Base-by-base conservation (phyloP, 306 rosid genomes). In the Alnus glutinosa region DNA sequence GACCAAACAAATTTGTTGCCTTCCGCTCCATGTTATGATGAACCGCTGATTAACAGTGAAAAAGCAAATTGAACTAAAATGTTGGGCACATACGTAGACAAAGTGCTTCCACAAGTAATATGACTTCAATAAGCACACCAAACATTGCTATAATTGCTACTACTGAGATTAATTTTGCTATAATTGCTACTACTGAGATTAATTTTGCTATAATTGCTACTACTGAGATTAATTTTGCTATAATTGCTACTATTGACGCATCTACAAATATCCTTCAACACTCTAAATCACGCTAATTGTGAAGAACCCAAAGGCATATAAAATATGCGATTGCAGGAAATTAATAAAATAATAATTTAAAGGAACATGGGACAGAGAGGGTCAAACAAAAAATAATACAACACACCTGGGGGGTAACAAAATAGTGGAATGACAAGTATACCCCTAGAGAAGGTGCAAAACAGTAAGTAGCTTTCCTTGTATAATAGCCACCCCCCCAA, bases 321-420 rank as follows among this genome's bases (percentile, higher is more conserved):
- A 39, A 67, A 16, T 2, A 67, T 23, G 34, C 23, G 28, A 47
- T 55, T 79, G 57, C 79, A 75, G 11, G 11, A n/a, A 80, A 77
- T 78, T 80, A 76, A 84, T 80, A 73, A 73, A 34, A 84, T 79
- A 77, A 77, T 78, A 76, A 80, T 51, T 77, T 75, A 63, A 59
- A 54, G 28, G 71, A 73, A 68, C 37, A 74, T 71, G 19, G 59
- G 74, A 37, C 77, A 39, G 16, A 16, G 76, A 59, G 37, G 73
- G 80, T 71, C 81, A 80, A 81, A 82, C 86, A 78, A 77, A 78
- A 77, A 86, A 80, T 78, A 72, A 78, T 84, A 87, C 86, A 86
- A 73, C 79, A 18, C 34, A 42, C 46, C 84, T 67, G 73, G 64
- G 64, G 63, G 80, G 50, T 67, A 75, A 74, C 79, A 81, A 52